Conservation (phyloP, 2,329 filamentous ascomycete species). For the Trichoderma atrobrunneum region DNA sequence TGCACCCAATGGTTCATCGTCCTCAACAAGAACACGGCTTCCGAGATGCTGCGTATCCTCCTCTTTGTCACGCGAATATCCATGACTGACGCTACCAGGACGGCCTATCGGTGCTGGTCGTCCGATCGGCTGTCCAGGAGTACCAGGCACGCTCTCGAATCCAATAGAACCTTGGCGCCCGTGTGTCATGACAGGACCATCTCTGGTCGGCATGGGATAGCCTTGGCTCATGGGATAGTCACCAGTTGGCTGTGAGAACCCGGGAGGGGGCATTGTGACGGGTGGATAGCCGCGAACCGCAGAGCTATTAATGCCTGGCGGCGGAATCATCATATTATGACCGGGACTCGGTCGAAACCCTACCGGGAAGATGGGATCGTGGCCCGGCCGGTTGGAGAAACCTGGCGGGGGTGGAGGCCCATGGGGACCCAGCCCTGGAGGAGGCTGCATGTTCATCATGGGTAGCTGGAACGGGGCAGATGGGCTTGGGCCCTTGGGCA, state of each 20-base stretch:
- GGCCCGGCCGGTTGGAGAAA: slow-evolving; percentile 59
- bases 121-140: slow-evolving; percentile 69
- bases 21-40: slow-evolving; percentile 82
- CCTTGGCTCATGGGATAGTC: slow-evolving; percentile 32
- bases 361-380: slow-evolving; percentile 47
- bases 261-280: slow-evolving; percentile 37
- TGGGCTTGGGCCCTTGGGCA: slow-evolving; percentile 36
- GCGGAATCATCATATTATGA: slow-evolving; percentile 47
- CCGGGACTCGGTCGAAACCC: slow-evolving; percentile 45
- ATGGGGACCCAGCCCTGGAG: slow-evolving; percentile 38
- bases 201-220: slow-evolving; percentile 34
- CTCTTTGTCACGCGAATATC: slow-evolving; percentile 50
- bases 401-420: slow-evolving; percentile 44
- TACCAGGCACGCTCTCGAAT: slow-evolving; percentile 54
- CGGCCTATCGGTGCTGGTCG: slow-evolving; percentile 85
- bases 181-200: slow-evolving; percentile 48
- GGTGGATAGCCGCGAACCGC: slow-evolving; percentile 44
- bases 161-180: slow-evolving; percentile 73
- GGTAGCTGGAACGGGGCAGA: slow-evolving; percentile 53
- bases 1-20: slow-evolving; percentile 56
- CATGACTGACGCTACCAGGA: slow-evolving; percentile 68
- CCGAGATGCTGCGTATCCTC: slow-evolving; percentile 80
- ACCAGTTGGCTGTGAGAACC: slow-evolving; percentile 33
- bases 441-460: slow-evolving; percentile 52
- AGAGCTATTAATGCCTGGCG: slow-evolving; percentile 50